These are phyloP conservation scores for Ballota nigra DNA, from an alignment of 257 asterid species.

Conservation along the genomic window DNA sequence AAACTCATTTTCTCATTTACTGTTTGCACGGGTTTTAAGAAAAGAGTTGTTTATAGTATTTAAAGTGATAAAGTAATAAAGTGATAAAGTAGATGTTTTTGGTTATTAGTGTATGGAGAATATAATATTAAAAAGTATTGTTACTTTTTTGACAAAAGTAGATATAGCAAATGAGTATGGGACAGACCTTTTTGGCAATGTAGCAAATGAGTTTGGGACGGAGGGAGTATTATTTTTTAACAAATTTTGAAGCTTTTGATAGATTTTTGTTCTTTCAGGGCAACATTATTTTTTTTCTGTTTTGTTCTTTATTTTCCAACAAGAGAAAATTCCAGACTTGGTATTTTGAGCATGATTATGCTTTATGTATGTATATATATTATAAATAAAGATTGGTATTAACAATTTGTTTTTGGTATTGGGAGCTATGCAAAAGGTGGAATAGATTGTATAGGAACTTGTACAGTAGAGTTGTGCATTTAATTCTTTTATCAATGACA, in stretches of 20 bases:
- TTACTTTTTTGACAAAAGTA: too few species aligned
- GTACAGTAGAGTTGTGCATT: not conserved
- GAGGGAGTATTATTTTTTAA: too few species aligned
- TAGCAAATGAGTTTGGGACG: too few species aligned
- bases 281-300: not conserved
- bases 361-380: not conserved
- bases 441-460: slow-evolving; percentile 1
- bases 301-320: not conserved
- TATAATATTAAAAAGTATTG: too few species aligned
- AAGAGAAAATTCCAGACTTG: not conserved
- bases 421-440: not conserved
- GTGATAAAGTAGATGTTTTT: too few species aligned
- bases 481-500: slow-evolving; percentile 5
- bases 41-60: too few species aligned
- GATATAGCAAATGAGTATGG: too few species aligned
- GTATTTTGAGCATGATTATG: not conserved
- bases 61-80: too few species aligned
- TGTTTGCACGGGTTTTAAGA: too few species aligned
- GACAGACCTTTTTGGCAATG: too few species aligned
- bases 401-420: not conserved
- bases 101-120: too few species aligned
- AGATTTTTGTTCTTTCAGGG: not conserved
- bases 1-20: too few species aligned
- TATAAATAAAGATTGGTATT: not conserved
- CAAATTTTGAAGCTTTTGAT: not conserved